Evolutionary conservation across 2,329 filamentous ascomycete species (phyloP).

Genomic region (Trichoderma asperellum): DNA sequence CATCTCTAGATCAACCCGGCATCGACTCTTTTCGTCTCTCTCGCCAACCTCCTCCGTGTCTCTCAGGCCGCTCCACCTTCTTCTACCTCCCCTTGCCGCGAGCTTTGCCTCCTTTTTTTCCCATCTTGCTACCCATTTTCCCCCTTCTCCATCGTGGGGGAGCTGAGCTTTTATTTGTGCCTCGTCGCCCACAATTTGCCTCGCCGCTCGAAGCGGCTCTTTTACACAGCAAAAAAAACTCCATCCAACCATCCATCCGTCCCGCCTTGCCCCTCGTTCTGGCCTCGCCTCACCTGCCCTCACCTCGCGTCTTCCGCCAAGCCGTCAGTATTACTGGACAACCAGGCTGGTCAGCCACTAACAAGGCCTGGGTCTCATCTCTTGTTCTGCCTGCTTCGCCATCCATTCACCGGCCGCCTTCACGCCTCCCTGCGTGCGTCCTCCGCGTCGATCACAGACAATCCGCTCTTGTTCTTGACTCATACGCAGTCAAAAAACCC

Average conservation of each 20-base stretch:
- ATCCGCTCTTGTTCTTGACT: conserved; percentile 6
- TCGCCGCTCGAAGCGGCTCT: conserved; percentile 22
- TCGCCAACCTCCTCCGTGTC: conserved; percentile 18
- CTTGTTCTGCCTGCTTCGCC: conserved; percentile 8
- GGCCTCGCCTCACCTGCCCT: conserved; percentile 21
- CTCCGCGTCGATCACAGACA: conserved; percentile 16
- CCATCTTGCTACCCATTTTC: background rate
- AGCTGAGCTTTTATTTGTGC: conserved; percentile 26
- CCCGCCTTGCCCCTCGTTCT: conserved; percentile 21
- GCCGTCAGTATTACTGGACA: background rate
- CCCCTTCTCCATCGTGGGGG: conserved; percentile 3
- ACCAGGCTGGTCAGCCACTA: background rate
- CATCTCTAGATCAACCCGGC: conserved; percentile 10
- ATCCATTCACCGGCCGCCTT: background rate
- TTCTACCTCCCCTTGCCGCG: conserved; percentile 11
- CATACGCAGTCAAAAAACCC: conserved; percentile 1
- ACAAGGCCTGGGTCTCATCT: background rate
- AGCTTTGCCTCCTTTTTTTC: conserved; percentile 2
- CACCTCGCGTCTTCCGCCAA: background rate
- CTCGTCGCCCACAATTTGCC: conserved; percentile 24
- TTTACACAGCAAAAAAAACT: background rate
- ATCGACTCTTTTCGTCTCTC: conserved; percentile 8
- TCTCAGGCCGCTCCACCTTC: conserved; percentile 19
- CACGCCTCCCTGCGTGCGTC: conserved; percentile 7
- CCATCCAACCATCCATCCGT: conserved; percentile 2